A percentile compares a stretch with the other conserved stretches of the same genome.
Evolutionary conservation across 2,329 filamentous ascomycete species (phyloP).

Genomic region (Diaporthe sp.): DNA sequence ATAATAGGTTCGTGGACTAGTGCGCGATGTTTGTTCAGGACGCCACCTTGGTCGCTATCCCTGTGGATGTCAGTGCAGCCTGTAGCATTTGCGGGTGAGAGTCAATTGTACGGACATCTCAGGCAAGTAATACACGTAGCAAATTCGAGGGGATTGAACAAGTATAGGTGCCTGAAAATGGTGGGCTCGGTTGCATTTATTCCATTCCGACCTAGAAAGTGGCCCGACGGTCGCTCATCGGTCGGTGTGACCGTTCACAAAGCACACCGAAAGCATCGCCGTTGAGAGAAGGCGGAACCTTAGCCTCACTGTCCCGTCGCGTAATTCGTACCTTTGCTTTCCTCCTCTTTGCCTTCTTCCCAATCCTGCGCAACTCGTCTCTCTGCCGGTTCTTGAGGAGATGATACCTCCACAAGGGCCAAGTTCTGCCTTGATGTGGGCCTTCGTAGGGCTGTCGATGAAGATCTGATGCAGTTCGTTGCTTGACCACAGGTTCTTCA

Average conservation of each 20-base stretch:
- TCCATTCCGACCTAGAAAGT: slow-evolving; percentile 8
- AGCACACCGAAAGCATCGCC: neutral
- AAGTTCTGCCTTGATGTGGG: neutral
- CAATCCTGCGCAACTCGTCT: neutral
- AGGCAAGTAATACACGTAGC: neutral
- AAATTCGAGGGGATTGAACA: neutral
- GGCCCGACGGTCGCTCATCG: neutral
- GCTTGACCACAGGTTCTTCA: neutral
- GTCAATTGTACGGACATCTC: neutral
- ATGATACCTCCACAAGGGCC: slow-evolving; percentile 17
- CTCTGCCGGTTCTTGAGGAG: neutral
- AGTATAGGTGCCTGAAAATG: neutral
- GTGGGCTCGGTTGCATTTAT: neutral
- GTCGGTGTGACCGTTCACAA: neutral
- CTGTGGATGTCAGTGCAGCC: neutral
- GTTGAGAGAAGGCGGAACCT: neutral
- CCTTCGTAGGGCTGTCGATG: neutral
- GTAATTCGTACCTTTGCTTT: neutral
- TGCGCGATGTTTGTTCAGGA: neutral
- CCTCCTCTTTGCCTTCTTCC: neutral
- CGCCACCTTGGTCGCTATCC: neutral
- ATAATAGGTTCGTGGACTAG: neutral
- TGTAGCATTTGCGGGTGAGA: neutral
- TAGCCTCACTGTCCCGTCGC: neutral
- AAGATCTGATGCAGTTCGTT: neutral